Percentiles rank a stretch among this genome's conserved stretches.
phyloP scores from a whole-genome alignment of 306 rosid species.

The Medicago lupulina region DNA sequence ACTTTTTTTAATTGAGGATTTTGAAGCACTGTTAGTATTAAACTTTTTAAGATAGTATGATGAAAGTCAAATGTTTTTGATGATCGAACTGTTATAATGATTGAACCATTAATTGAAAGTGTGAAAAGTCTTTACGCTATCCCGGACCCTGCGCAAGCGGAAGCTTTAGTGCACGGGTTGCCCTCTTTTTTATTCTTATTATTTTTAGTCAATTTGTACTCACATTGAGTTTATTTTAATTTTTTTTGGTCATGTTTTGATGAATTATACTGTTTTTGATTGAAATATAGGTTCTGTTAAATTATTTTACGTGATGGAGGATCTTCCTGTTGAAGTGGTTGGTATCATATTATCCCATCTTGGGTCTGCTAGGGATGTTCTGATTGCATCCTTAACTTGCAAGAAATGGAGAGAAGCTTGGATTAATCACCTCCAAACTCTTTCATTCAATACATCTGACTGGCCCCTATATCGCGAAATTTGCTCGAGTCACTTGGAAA shows the following conservation, averaged over 20 bases:
- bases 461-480: conserved; percentile 66
- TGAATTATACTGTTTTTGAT: conserved; percentile 1
- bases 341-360: conserved; percentile 78
- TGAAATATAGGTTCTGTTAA: background rate
- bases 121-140: too few species aligned
- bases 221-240: conserved; percentile 4
- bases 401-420: conserved; percentile 83
- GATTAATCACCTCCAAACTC: conserved; percentile 62
- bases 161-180: too few species aligned
- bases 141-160: too few species aligned
- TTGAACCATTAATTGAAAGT: too few species aligned
- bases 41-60: too few species aligned
- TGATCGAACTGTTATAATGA: too few species aligned
- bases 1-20: background rate
- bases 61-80: too few species aligned
- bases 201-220: background rate
- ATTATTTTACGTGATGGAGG: conserved; percentile 54
- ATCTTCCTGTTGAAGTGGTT: conserved; percentile 86
- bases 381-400: conserved; percentile 80
- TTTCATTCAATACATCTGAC: conserved; percentile 68
- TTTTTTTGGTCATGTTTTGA: background rate
- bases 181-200: background rate
- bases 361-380: conserved; percentile 80
- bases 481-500: conserved; percentile 59
- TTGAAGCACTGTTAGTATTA: too few species aligned